Evolutionary conservation across 2,329 filamentous ascomycete species (phyloP).

Genomic region (Zymoseptoria crescenta): DNA sequence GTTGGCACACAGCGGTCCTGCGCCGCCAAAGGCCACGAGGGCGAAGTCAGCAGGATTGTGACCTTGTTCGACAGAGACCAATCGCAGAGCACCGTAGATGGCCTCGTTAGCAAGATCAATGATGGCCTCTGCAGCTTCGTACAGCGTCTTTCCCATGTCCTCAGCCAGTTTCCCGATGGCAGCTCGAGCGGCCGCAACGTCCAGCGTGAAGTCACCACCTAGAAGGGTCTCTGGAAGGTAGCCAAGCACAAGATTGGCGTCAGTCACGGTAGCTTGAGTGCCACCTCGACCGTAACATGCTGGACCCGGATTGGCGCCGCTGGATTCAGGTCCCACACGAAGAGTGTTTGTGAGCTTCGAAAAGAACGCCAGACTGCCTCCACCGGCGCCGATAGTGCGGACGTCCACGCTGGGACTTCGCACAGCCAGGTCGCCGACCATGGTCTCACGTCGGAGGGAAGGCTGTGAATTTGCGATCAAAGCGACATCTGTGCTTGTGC

Average conservation of each 20-base stretch:
- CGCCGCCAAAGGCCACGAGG: constrained; percentile 22
- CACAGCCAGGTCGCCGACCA: constrained; percentile 22
- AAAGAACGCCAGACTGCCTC: constrained; percentile 22
- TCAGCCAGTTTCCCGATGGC: constrained; percentile 18
- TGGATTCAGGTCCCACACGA: constrained; percentile 21
- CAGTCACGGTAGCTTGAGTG: constrained; percentile 21
- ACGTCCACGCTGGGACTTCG: constrained; percentile 21
- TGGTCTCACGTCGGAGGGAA: constrained; percentile 20
- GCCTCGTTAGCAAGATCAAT: constrained; percentile 23
- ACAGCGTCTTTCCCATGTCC: constrained; percentile 22
- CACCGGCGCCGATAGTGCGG: constrained; percentile 21
- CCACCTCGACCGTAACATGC: constrained; percentile 22
- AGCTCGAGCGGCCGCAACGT: constrained; percentile 16
- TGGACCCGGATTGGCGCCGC: constrained; percentile 19
- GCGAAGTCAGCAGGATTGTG: constrained; percentile 23
- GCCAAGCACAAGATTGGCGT: constrained; percentile 21
- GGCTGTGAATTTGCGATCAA: constrained; percentile 20
- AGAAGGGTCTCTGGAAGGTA: constrained; percentile 22
- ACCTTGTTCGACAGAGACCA: constrained; percentile 22
- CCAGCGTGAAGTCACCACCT: constrained; percentile 22
- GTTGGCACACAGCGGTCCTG: constrained; percentile 19
- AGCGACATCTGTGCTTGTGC: constrained; percentile 21
- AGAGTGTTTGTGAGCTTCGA: constrained; percentile 21
- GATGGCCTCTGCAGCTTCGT: constrained; percentile 21
- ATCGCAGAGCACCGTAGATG: constrained; percentile 21